Base-by-base conservation (phyloP, 768 basidiomycete species). In the Kwoniella dendrophila region DNA sequence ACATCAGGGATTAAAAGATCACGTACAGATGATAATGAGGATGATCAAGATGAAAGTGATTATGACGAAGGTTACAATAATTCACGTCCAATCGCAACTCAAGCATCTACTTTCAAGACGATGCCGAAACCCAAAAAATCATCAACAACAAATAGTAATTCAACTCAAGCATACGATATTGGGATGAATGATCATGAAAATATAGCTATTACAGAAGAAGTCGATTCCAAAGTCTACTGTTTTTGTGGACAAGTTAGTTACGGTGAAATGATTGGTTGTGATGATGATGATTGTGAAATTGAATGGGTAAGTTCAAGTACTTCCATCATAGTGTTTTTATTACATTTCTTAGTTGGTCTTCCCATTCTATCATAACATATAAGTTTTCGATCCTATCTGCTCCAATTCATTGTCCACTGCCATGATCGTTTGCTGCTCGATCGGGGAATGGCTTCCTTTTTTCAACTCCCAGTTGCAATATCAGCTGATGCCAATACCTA, bases 261-360 rank as follows among this genome's bases (percentile, higher is more conserved):
- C 60, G 80, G 80, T 3, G 78, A 80, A 63, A 80, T 80, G 80
- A 78, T 80, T 43, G 80, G 73, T 20, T 80, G 80, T 63, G 80
- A 80, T 66, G 70, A 74, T 24, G 72, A 76, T 24, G 67, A 74
- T 48, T 80, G 80, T 58, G 71, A 71, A 49, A 70, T 76, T 48
- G 79, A 80, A 80, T 80, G 80, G 80, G 80, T 80, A 62, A 71
- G 80, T 77, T 33, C 2, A n/a, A n/a, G 7, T 18, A 32, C 40
- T 63, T 49, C 40, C 26, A 22, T 43, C 8, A 18, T 18, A 1
- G 22, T 26, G 38, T 20, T 20, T 8, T 38, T 38, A 38, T 18
- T 8, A 8, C 8, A 8, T 38, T 38, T 18, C 36, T 18, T 18
- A 18, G 8, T 8, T 44, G 24, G 20, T 44, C 11, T 24, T 44